These are phyloP conservation scores for Curvularia hawaiiensis DNA, from an alignment of 2,329 filamentous ascomycete genomes.

Conservation along the genomic window DNA sequence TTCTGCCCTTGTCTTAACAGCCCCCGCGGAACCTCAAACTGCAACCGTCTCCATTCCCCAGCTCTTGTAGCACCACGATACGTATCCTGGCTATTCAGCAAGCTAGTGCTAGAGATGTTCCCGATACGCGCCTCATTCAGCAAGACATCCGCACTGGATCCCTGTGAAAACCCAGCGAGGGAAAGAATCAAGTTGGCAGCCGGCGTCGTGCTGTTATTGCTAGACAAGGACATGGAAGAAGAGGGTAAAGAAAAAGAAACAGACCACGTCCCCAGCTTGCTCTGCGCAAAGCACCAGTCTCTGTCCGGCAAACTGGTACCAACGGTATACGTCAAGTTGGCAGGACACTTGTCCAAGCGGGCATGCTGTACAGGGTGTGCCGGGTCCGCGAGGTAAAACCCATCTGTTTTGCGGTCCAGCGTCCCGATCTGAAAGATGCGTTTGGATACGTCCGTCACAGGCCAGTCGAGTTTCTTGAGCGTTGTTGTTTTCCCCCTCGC, in stretches of 20 bases:
- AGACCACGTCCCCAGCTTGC: slow-evolving; percentile 40
- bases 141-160: slow-evolving; percentile 49
- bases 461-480: slow-evolving; percentile 45
- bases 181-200: slow-evolving; percentile 49
- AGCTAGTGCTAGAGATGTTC: slow-evolving; percentile 46
- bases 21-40: slow-evolving; percentile 45
- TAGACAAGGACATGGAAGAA: slow-evolving; percentile 16
- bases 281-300: slow-evolving; percentile 60
- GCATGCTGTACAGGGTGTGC: slow-evolving; percentile 52
- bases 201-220: slow-evolving; percentile 27
- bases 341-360: slow-evolving; percentile 52
- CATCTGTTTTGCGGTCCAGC: slow-evolving; percentile 54
- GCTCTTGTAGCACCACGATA: slow-evolving; percentile 56
- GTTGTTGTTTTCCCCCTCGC: slow-evolving; percentile 39
- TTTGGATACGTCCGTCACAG: slow-evolving; percentile 42
- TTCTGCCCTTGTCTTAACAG: slow-evolving; percentile 44
- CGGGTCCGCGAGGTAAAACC: slow-evolving; percentile 52
- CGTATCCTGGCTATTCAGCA: slow-evolving; percentile 53
- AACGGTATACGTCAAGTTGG: slow-evolving; percentile 53
- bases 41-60: slow-evolving; percentile 56
- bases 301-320: slow-evolving; percentile 36
- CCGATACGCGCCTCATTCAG: slow-evolving; percentile 50
- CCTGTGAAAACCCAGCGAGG: slow-evolving; percentile 53
- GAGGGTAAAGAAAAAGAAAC: slow-evolving; percentile 38
- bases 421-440: slow-evolving; percentile 57